Evolutionary conservation across 2,329 filamentous ascomycete genomes (phyloP), one percentile per base, ranked within the genome.

Genomic region (Aspergillus floridensis): DNA sequence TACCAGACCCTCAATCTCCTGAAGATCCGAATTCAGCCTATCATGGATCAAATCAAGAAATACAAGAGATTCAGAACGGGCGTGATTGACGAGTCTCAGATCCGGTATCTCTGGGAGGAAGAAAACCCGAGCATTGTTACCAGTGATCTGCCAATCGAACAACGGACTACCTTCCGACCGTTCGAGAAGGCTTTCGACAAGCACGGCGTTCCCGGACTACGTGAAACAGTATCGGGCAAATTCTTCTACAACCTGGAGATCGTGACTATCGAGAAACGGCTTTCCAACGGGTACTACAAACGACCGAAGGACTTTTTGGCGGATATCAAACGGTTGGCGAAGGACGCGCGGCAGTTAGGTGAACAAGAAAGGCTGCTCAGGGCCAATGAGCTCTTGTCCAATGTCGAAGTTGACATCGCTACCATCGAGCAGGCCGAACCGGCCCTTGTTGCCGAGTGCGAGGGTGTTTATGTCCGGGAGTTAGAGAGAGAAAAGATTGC

Each of bases 21-120:
- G 65, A 99, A 98, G 79, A 87, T 96, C 44, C 82, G 89, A 56
- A 86, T 99, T 57, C 93, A 97, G 74, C 92, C 91, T 2, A 91
- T 98, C 66, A 97, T 99, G 92, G 93, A 99, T 66, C 92, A 97
- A 76, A 91, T 99, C 72, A 95, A 96, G 74, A 92, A 90, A 72
- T 96, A 96, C 78, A 91, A 89, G 72, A 92, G 92, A 66, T 98
- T 98, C 77, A 85, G 92, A 61, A 86, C 87, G 57, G 88, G 91
- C 1, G 86, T 91, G 47, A 88, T 99, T 61, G 86, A 91, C 2
- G 87, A 91, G 54, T 75, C 77, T 11, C 84, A 88, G 64, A 92
- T 96, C 60, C 82, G 87, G 21, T 96, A 98, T 72, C 81, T 98
- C 1, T 91, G 91, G 69, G 87, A 92, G 29, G 93, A 98, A 72